phyloP scores from a whole-genome alignment of 495 filamentous ascomycete species.

The Usnea hakonensis region DNA sequence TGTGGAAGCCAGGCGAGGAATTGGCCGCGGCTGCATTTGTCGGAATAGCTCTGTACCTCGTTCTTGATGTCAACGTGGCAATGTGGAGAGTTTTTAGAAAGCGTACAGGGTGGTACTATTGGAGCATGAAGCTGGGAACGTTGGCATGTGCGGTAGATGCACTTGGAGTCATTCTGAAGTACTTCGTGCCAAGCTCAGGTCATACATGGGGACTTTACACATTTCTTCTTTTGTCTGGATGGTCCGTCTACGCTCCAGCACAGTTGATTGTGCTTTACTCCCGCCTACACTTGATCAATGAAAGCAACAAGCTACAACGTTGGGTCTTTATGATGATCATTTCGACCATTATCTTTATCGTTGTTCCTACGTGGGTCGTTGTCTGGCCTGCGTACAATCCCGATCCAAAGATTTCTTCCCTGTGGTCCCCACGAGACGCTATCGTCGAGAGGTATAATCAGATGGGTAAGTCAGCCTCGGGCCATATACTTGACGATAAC shows the following conservation, averaged over 20 bases:
- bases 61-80: conserved; percentile 47
- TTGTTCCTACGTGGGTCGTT: conserved; percentile 29
- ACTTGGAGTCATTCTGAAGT: conserved; percentile 32
- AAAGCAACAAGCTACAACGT: conserved; percentile 18
- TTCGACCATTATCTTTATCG: conserved; percentile 26
- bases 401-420: conserved; percentile 9
- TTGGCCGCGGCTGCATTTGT: conserved; percentile 35
- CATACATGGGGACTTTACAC: conserved; percentile 23
- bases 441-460: conserved; percentile 40
- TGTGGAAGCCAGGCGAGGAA: conserved; percentile 18
- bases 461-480: neutral
- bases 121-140: conserved; percentile 29
- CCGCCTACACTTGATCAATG: conserved; percentile 33
- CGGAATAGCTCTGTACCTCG: conserved; percentile 49
- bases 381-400: conserved; percentile 19
- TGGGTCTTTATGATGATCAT: conserved; percentile 32
- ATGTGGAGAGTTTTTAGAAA: conserved; percentile 49
- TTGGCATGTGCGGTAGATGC: conserved; percentile 32
- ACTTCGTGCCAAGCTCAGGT: conserved; percentile 22
- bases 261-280: conserved; percentile 36
- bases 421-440: conserved; percentile 29
- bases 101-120: conserved; percentile 46
- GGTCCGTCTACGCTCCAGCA: conserved; percentile 32
- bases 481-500: too few species aligned
- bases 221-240: conserved; percentile 24